These are phyloP conservation scores for Lactifluus piperatus DNA, from an alignment of 768 basidiomycete species.

Conservation along the genomic window DNA sequence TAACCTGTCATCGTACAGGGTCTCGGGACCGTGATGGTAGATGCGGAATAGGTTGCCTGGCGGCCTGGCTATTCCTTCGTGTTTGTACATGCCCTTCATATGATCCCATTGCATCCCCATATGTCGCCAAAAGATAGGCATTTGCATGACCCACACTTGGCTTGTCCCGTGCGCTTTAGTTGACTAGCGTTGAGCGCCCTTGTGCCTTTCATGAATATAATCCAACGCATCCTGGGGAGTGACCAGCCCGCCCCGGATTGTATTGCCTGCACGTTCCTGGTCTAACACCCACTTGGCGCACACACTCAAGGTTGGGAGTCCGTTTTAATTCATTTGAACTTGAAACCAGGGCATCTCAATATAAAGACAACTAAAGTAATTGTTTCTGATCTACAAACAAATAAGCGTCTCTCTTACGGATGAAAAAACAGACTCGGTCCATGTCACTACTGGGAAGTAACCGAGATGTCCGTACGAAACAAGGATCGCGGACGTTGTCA, in stretches of 20 bases:
- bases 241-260: too few relatives aligned
- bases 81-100: background rate
- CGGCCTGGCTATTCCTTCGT: background rate
- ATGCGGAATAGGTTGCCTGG: constrained; percentile 54
- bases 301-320: background rate
- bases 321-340: background rate
- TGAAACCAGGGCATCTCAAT: background rate
- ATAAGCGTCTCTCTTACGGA: background rate
- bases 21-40: constrained; percentile 75
- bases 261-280: background rate
- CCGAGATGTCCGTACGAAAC: background rate
- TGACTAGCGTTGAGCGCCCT: background rate
- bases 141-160: background rate
- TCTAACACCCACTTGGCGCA: background rate
- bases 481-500: background rate
- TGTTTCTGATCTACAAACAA: background rate
- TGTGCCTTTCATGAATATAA: background rate
- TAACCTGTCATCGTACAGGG: constrained; percentile 39
- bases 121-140: background rate
- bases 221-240: background rate
- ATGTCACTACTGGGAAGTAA: background rate
- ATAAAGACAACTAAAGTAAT: background rate
- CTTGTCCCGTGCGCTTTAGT: background rate
- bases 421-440: background rate
- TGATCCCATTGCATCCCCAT: background rate